phyloP scores from a whole-genome alignment of 805 yeast genomes.

The Yarrowia phangngaensis region DNA sequence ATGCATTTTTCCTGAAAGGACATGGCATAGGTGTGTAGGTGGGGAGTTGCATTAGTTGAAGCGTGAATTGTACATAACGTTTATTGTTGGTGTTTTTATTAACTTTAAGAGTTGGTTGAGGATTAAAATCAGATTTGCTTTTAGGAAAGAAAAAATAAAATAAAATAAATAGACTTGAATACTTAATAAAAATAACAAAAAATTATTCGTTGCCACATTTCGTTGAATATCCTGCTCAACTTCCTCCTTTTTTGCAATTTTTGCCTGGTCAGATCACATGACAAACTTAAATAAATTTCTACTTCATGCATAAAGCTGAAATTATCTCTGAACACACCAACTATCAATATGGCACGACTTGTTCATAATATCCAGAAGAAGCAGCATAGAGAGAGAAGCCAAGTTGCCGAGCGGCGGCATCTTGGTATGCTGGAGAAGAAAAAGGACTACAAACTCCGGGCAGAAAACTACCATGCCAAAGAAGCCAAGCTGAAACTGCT shows the following conservation, averaged over 20 bases:
- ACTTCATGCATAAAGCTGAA: constrained; percentile 15
- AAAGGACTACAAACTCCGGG: constrained; percentile 70
- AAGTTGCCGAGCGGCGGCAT: constrained; percentile 65
- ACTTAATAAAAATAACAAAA: no score
- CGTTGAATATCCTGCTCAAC: no score
- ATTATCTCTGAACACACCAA: constrained; percentile 3
- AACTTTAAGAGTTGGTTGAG: no score
- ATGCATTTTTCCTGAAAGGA: constrained; percentile 10
- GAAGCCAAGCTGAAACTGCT: constrained; percentile 63
- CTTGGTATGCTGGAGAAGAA: constrained; percentile 91
- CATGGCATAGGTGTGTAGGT: not conserved
- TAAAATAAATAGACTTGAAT: no score
- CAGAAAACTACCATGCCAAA: constrained; percentile 59
- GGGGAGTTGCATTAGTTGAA: no score
- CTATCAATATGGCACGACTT: constrained; percentile 25
- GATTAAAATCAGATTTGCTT: no score
- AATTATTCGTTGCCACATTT: no score
- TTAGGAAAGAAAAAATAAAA: no score
- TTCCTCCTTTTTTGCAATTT: no score
- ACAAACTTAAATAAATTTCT: constrained; percentile 16
- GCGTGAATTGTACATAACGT: no score
- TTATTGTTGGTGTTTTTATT: no score
- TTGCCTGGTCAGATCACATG: not conserved
- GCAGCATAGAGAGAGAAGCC: constrained; percentile 93
- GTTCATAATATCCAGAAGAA: constrained; percentile 86